These are phyloP conservation scores for Amborella trichopoda DNA, from an alignment of 164 flowering plant species.

Conservation along the genomic window DNA sequence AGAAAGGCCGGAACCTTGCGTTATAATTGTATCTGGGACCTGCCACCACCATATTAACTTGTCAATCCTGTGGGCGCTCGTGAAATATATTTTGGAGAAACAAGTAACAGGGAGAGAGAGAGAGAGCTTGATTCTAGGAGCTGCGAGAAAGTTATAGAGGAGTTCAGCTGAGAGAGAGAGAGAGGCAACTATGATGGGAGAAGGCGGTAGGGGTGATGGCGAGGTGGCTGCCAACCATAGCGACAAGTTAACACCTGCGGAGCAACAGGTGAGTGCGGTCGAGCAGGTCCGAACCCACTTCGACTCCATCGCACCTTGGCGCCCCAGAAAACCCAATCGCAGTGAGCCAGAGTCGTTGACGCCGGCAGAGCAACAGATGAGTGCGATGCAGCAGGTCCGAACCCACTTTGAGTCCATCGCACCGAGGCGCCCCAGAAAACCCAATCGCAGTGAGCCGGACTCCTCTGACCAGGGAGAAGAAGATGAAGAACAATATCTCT, in stretches of 20 bases:
- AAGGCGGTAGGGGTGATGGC: conserved; percentile 8
- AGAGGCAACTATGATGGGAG: not conserved
- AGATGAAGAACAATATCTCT: not conserved
- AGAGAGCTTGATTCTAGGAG: too few species aligned
- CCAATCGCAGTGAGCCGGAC: conserved; percentile 54
- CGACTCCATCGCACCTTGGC: conserved; percentile 50
- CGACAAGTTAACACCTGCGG: conserved; percentile 36
- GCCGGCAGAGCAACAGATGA: conserved; percentile 32
- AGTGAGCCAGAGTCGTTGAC: too few species aligned
- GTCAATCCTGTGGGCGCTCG: too few species aligned
- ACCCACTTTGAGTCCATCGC: conserved; percentile 45
- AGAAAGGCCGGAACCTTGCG: too few species aligned
- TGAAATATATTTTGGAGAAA: too few species aligned
- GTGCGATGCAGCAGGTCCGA: conserved; percentile 29
- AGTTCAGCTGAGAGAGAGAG: not conserved
- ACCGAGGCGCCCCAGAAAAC: conserved; percentile 59
- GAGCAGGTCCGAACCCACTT: conserved; percentile 34
- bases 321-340: conserved; percentile 54
- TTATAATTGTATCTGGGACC: too few species aligned
- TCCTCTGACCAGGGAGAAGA: conserved; percentile 3
- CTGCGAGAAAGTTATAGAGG: not conserved
- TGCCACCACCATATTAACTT: too few species aligned
- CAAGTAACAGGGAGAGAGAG: not conserved
- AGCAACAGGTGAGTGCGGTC: conserved; percentile 15
- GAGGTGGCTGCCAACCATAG: conserved; percentile 69